phyloP scores from a whole-genome alignment of 176 grass and related monocot genomes.

The Eremochloa ophiuroides region DNA sequence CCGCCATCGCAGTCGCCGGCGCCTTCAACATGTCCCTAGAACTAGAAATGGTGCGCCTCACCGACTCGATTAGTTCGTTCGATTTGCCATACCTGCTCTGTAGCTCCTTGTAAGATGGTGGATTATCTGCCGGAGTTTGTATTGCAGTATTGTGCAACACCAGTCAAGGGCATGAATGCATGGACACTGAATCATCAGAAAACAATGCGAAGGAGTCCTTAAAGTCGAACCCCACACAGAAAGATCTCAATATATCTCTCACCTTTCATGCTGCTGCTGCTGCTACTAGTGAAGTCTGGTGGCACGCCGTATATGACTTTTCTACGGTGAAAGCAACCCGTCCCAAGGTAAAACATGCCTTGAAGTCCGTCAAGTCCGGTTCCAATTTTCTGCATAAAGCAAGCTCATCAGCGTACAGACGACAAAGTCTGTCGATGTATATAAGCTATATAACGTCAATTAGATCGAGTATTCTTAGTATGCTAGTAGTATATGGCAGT shows the following conservation, averaged over 20 bases:
- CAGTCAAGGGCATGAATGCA: background rate
- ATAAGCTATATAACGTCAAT: background rate
- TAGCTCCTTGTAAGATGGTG: conserved; percentile 32
- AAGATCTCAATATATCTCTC: background rate
- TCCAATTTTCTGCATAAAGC: background rate
- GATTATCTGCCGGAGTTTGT: conserved; percentile 13
- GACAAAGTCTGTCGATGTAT: background rate
- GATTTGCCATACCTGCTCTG: conserved; percentile 27
- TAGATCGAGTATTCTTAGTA: too few species aligned
- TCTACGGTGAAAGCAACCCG: conserved; percentile 60
- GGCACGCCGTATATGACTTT: conserved; percentile 41
- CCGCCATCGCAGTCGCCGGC: too few species aligned
- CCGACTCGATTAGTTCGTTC: conserved; percentile 17
- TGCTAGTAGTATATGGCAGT: background rate
- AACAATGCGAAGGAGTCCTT: background rate
- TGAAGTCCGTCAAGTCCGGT: conserved; percentile 16
- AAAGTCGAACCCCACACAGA: too few species aligned
- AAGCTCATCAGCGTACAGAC: background rate
- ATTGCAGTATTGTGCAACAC: background rate
- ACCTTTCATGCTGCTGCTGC: background rate
- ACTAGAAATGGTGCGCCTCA: background rate
- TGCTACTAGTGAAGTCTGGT: background rate
- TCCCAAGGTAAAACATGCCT: conserved; percentile 34
- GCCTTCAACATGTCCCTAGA: background rate
- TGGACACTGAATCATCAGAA: background rate